Base-by-base conservation (phyloP, 2,329 filamentous ascomycete species). In the Aspergillus unguis region DNA sequence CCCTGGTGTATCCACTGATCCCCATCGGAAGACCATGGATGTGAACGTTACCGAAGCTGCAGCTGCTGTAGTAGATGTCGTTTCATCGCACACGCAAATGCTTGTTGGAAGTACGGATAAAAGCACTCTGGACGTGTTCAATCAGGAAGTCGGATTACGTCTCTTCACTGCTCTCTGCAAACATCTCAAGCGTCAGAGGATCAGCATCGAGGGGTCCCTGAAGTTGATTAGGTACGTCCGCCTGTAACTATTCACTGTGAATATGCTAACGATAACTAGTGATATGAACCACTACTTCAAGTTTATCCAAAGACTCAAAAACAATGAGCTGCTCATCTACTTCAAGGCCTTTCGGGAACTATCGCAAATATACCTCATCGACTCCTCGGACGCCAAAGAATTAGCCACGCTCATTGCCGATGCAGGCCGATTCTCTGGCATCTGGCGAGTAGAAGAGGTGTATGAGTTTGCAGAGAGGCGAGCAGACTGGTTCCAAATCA, bases 71-170 rank as follows among this genome's bases (percentile, higher is more conserved):
- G 88, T 96, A 27, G 85, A 90, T 38, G 84, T 97, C 37, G 88
- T 97, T 10, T 86, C 86, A 25, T 87, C 87, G 11, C 94, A 99
- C 70, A 97, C 92, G 1, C 85, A 82, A 66, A 96, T 99, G 90
- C 80, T 99, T 9, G 84, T 89, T 3, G 94, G 94, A 56, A 95
- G 90, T 68, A 97, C 92, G 1, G 94, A 99, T 69, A 99, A 99
- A 77, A 92, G 90, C 57, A 95, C 96, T 80, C 85, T 99, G 27
- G 94, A 99, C 67, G 94, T 99, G 10, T 99, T 99, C 79, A 96
- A 96, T 71, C 90, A 94, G 72, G 94, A 99, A 75, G 92, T 99
- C 27, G 94, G 94, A 0, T 82, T 96, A 58, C 87, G 94, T 27
- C 81, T 99, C 48, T 99, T 97, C 74, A 85, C 87, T 23, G 88